Evolutionary conservation across 129 eudicot genomes (phyloP).

Genomic region (Tanacetum coccineum): DNA sequence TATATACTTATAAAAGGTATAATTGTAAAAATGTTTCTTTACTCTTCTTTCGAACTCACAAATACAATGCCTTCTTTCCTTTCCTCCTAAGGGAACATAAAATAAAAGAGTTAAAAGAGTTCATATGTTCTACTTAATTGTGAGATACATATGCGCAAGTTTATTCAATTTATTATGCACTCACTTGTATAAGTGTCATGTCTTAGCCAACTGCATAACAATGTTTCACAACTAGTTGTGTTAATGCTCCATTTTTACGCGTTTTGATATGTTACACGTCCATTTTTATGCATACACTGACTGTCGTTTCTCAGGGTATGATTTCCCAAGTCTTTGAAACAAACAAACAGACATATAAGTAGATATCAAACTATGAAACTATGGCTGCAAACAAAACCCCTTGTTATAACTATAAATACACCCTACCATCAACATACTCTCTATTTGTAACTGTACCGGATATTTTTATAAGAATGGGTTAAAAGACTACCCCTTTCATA

Average conservation of each 20-base stretch:
- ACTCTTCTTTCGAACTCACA: too few relatives aligned
- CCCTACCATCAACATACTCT: conserved; percentile 29
- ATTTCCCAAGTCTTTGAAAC: not conserved
- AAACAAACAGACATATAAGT: not conserved
- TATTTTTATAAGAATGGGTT: conserved; percentile 10
- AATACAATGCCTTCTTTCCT: too few relatives aligned
- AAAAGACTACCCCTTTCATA: conserved; percentile 15
- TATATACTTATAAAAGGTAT: too few relatives aligned
- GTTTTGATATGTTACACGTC: not conserved
- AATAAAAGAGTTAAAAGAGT: too few relatives aligned
- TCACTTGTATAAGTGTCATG: not conserved
- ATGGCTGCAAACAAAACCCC: conserved; percentile 30
- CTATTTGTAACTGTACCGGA: conserved; percentile 31
- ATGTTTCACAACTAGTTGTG: not conserved
- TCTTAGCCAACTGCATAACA: not conserved
- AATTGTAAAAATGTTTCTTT: too few relatives aligned
- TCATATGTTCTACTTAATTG: too few relatives aligned
- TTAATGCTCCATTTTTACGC: not conserved
- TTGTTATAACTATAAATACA: conserved; percentile 38
- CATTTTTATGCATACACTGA: not conserved
- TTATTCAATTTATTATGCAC: too few relatives aligned
- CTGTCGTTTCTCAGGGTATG: not conserved
- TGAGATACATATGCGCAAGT: too few relatives aligned
- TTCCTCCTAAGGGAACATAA: too few relatives aligned
- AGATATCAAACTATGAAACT: conserved; percentile 28